Conservation (phyloP, 2,329 filamentous ascomycete species). For the Didymella exigua region DNA sequence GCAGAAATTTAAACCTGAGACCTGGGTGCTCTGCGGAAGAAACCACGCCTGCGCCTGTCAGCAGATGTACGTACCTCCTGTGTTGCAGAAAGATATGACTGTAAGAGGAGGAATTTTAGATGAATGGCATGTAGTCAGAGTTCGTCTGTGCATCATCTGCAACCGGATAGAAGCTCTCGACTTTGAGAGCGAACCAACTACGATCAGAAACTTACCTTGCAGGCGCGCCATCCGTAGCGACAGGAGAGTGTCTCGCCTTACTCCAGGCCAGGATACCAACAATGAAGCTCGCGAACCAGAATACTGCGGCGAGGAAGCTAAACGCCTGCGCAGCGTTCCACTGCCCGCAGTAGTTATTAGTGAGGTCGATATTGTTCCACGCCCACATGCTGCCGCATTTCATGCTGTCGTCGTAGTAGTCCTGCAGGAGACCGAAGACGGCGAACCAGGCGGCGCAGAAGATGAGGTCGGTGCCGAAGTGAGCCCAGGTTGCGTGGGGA, state of each 20-base stretch:
- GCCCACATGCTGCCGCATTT: slow-evolving; percentile 42
- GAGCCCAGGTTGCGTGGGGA: slow-evolving; percentile 67
- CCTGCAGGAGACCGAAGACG: slow-evolving; percentile 47
- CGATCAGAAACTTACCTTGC: not conserved
- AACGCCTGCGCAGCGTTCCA: slow-evolving; percentile 76
- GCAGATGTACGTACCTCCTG: not conserved
- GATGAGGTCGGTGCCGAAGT: slow-evolving; percentile 73
- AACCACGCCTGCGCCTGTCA: slow-evolving; percentile 2
- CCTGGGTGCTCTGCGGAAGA: not conserved
- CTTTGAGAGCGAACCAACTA: too few relatives aligned
- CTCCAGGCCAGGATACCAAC: slow-evolving; percentile 21
- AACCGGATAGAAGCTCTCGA: not conserved
- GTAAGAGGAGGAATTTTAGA: not conserved
- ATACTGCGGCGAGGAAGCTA: slow-evolving; percentile 70
- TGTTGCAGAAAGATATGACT: not conserved
- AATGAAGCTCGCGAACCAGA: slow-evolving; percentile 62
- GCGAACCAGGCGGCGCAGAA: slow-evolving; percentile 71
- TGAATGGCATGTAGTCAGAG: not conserved
- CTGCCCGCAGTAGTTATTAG: slow-evolving; percentile 61
- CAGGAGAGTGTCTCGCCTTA: not conserved
- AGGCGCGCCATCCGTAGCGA: not conserved
- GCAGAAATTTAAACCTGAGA: not conserved
- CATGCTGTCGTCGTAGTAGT: slow-evolving; percentile 27
- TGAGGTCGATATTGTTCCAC: slow-evolving; percentile 60
- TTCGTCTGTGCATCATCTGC: not conserved